phyloP scores from a whole-genome alignment of 2,329 filamentous ascomycete species.

The Arthrinium puccinioides region DNA sequence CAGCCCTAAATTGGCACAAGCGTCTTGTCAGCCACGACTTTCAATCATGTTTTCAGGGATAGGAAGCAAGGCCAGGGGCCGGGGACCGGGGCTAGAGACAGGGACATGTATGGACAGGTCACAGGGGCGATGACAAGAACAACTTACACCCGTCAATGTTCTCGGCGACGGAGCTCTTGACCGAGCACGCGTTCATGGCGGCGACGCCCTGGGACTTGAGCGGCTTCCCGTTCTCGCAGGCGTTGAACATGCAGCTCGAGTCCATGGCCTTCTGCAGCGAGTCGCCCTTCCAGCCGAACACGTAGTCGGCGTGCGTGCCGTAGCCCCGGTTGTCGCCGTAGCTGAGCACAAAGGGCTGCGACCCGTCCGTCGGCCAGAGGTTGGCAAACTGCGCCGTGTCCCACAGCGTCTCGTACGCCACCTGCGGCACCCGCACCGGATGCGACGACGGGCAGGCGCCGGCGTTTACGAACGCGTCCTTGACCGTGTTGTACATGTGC shows the following conservation, averaged over 20 bases:
- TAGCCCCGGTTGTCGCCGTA: constrained; percentile 25
- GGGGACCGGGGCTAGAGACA: no score
- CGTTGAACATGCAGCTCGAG: constrained; percentile 21
- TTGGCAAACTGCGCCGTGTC: constrained; percentile 31
- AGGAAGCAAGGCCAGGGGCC: no score
- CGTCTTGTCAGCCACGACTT: no score
- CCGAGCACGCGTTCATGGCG: constrained; percentile 18
- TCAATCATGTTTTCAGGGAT: no score
- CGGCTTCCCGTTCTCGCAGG: constrained; percentile 20
- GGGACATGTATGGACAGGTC: no score
- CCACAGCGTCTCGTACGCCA: constrained; percentile 37
- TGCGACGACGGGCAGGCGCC: constrained; percentile 29
- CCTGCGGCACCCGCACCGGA: constrained; percentile 34
- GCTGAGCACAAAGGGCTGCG: constrained; percentile 20
- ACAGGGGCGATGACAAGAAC: background rate
- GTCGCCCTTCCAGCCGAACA: constrained; percentile 28
- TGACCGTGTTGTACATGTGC: constrained; percentile 38
- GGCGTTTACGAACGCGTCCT: constrained; percentile 19
- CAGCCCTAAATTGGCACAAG: no score
- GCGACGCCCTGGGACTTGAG: constrained; percentile 17
- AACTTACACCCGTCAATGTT: constrained; percentile 19
- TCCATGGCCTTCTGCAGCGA: constrained; percentile 25
- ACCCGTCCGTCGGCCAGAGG: constrained; percentile 27
- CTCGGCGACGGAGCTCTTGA: constrained; percentile 15
- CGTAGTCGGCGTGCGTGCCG: constrained; percentile 30